A percentile compares a stretch with the other conserved stretches of the same genome.
Conservation (phyloP, 495 filamentous ascomycete species). For the Parachaetomium inaequale region DNA sequence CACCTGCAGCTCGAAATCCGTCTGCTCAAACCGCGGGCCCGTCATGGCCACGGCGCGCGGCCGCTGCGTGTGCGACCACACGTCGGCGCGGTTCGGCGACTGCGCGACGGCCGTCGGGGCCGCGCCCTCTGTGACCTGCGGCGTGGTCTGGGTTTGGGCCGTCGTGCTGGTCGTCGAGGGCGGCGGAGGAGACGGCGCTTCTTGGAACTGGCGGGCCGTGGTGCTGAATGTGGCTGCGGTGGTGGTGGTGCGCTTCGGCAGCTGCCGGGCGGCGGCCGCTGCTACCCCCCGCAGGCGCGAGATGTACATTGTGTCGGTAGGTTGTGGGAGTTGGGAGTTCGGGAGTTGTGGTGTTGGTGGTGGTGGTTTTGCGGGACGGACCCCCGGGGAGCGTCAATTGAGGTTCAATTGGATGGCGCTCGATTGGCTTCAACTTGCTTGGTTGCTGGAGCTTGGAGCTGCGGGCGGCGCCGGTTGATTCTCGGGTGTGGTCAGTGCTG, state of each 20-base stretch:
- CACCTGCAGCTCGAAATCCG: conserved; percentile 85
- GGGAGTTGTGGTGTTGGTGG: conserved; percentile 21
- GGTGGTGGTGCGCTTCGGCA: conserved; percentile 19
- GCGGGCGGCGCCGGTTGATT: conserved; percentile 21
- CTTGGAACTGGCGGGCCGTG: conserved; percentile 33
- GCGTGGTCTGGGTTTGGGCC: conserved; percentile 55
- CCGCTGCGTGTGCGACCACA: conserved; percentile 83
- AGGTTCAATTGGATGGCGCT: conserved; percentile 7
- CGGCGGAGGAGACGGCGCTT: neutral
- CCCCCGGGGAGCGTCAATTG: conserved; percentile 22
- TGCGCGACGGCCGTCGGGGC: conserved; percentile 61
- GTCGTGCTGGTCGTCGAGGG: conserved; percentile 42
- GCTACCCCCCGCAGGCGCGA: conserved; percentile 45
- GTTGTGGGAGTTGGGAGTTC: conserved; percentile 27
- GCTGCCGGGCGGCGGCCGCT: conserved; percentile 27
- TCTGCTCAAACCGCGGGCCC: conserved; percentile 95
- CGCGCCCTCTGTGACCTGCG: conserved; percentile 49
- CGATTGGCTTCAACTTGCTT: neutral
- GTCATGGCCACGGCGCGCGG: conserved; percentile 78
- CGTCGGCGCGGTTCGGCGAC: conserved; percentile 76
- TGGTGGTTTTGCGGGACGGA: conserved; percentile 18
- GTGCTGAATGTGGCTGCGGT: conserved; percentile 31
- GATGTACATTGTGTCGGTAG: conserved; percentile 48
- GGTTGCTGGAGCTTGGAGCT: conserved; percentile 14
- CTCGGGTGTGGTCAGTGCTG: conserved; percentile 13